Evolutionary conservation across 305 asterid genomes (phyloP), one percentile per base, ranked within the genome.

Genomic region (Fraxinus nigra): DNA sequence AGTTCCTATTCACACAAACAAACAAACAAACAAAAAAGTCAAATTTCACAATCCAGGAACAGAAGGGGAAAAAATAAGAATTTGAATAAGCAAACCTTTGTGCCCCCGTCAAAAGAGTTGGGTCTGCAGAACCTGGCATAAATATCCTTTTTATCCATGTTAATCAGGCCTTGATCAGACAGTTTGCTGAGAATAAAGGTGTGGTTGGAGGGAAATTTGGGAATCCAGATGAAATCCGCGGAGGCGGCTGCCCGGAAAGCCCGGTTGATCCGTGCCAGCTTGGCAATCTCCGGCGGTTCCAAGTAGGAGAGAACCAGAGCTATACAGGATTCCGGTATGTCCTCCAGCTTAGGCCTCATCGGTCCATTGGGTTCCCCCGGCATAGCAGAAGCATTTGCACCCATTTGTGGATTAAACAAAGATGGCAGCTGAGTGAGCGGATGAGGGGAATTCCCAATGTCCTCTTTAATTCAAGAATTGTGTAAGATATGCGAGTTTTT

Each of bases 231-330:
- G 63, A 94, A 92, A 79, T 94, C 96, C 3, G 98, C 93, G 4
- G 94, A 89, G 5, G 97, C 90, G 4, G 98, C 98, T 0, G 84
- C 97, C 56, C 91, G 85, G 35, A 94, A 92, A 56, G 93, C 88
- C 80, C 90, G 82, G 80, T 91, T 91, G 5, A 92, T 72, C 3
- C 92, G 86, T 33, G 97, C 97, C 82, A 94, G 79, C 83, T 88
- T 86, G 72, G 94, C 92, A 84, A 94, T 91, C 85, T 94, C 96
- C 61, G 92, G 90, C 38, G 97, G 95, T 72, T 92, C 93, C 76
- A 94, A 70, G 87, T 86, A 82, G 18, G 92, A 88, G 0, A 94
- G 89, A 1, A 90, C 92, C n/a, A 87, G 74, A 13, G 98, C 98
- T 10, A 91, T 81, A 48, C 97, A 94, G 4, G 92, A 81, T 76